Conservation (phyloP, 2,329 filamentous ascomycete species). For the Botrytis deweyae region DNA sequence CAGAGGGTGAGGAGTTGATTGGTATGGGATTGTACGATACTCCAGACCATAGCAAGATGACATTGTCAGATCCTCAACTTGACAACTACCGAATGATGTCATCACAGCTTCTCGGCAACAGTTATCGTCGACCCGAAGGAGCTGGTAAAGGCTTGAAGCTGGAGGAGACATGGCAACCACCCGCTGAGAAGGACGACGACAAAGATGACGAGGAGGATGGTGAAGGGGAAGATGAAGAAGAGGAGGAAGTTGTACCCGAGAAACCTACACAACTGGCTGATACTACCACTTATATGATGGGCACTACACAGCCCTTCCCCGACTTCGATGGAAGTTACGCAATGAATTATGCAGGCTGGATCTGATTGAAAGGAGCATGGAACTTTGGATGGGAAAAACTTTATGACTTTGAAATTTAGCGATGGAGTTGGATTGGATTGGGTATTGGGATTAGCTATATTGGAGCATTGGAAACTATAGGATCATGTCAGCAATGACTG, state of each 20-base stretch:
- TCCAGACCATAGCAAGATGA: slow-evolving; percentile 54
- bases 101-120: slow-evolving; percentile 53
- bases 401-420: slow-evolving; percentile 14
- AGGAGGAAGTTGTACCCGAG: slow-evolving; percentile 16
- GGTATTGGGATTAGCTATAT: slow-evolving; percentile 19
- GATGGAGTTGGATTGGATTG: slow-evolving; percentile 18
- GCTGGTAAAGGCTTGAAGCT: slow-evolving; percentile 75
- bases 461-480: slow-evolving; percentile 15
- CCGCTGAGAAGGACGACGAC: slow-evolving; percentile 57
- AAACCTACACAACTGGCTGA: background rate
- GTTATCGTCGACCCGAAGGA: slow-evolving; percentile 47
- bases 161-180: slow-evolving; percentile 76
- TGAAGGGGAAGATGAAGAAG: slow-evolving; percentile 35
- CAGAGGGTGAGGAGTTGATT: slow-evolving; percentile 69
- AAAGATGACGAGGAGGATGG: slow-evolving; percentile 48
- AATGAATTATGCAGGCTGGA: slow-evolving; percentile 19
- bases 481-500: slow-evolving; percentile 20
- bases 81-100: slow-evolving; percentile 54
- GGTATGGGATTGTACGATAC: slow-evolving; percentile 80
- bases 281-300: background rate
- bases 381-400: slow-evolving; percentile 18
- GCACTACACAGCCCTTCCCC: slow-evolving; percentile 11
- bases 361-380: slow-evolving; percentile 16
- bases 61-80: slow-evolving; percentile 47
- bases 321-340: slow-evolving; percentile 10